These are phyloP conservation scores for Lavandula angustifolia DNA, from an alignment of 257 asterid genomes.

Conservation along the genomic window DNA sequence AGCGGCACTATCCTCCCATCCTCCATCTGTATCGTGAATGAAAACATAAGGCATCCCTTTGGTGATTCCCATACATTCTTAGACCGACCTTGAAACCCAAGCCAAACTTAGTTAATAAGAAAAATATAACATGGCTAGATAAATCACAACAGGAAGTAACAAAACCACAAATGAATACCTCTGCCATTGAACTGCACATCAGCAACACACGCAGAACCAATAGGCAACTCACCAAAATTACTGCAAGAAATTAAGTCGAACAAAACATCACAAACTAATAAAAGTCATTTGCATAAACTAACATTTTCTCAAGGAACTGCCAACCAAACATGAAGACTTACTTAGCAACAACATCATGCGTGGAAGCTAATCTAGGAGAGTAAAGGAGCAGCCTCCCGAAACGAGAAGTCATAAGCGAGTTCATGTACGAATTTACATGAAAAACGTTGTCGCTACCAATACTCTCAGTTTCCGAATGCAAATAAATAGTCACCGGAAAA, in stretches of 20 bases:
- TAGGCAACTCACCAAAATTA: constrained; percentile 72
- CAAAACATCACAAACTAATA: constrained; percentile 4
- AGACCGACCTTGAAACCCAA: constrained; percentile 62
- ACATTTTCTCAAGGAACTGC: constrained; percentile 22
- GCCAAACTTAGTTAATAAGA: constrained; percentile 6
- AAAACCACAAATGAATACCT: constrained; percentile 50
- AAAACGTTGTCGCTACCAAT: constrained; percentile 40
- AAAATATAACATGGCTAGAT: constrained; percentile 9
- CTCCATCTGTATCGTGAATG: constrained; percentile 89
- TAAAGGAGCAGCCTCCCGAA: constrained; percentile 73
- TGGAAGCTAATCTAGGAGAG: constrained; percentile 74
- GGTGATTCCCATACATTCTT: constrained; percentile 94
- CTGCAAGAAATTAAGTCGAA: constrained; percentile 40
- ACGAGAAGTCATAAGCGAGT: constrained; percentile 48
- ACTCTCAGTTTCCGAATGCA: constrained; percentile 50
- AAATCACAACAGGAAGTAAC: constrained; percentile 3
- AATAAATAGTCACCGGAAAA: constrained; percentile 40
- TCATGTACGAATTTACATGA: constrained; percentile 49
- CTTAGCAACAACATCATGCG: constrained; percentile 80
- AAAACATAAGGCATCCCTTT: constrained; percentile 90
- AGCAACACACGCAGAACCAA: constrained; percentile 86
- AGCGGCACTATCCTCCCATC: constrained; percentile 87
- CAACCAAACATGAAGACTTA: constrained; percentile 34
- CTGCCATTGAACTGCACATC: constrained; percentile 89
- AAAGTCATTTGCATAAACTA: constrained; percentile 5